Evolutionary conservation across 177 flowering plant genomes (phyloP), one percentile per base, ranked within the genome.

Genomic region (Tripterygium wilfordii): DNA sequence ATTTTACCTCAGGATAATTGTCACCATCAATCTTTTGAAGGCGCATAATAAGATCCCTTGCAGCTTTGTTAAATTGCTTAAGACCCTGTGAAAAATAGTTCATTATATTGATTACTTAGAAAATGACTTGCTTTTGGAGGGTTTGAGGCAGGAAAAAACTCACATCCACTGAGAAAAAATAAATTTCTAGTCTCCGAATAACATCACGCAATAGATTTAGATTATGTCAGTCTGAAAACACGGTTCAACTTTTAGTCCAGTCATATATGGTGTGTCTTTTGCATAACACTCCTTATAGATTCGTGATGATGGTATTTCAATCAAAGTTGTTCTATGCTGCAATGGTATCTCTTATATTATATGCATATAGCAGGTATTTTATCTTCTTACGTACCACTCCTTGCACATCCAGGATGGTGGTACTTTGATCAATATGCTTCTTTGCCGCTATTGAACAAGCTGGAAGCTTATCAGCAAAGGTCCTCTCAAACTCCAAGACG

Each of bases 321-420:
- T n/a, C n/a, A n/a, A n/a, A n/a, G n/a, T n/a, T n/a, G n/a, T n/a
- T n/a, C n/a, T n/a, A n/a, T n/a, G n/a, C n/a, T n/a, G n/a, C n/a
- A n/a, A 32, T 32, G 6, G 2, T 32, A 5, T 7, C 13, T 18
- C 17, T 21, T 31, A 25, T 42, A 1, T 22, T 14, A 42, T 42
- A 24, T 24, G 8, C 16, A 15, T 16, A 12, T 7, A 23, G 7
- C 16, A 28, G 25, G 8, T 25, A 31, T 22, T 2, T 13, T 15
- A 13, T 1, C 2, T 26, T 42, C 18, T 26, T 13, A 67, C 96
- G 32, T 85, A 91, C 98, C 92, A 91, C 94, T 72, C 98, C 98
- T 62, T 82, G 86, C 37, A 88, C 98, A 75, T 91, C 98, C 51
- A 91, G 56, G 51, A 91, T 91, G 23, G 95, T 91, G 39, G 98